These are phyloP conservation scores for Haberlea rhodopensis DNA, from an alignment of 257 asterid species.

Conservation along the genomic window DNA sequence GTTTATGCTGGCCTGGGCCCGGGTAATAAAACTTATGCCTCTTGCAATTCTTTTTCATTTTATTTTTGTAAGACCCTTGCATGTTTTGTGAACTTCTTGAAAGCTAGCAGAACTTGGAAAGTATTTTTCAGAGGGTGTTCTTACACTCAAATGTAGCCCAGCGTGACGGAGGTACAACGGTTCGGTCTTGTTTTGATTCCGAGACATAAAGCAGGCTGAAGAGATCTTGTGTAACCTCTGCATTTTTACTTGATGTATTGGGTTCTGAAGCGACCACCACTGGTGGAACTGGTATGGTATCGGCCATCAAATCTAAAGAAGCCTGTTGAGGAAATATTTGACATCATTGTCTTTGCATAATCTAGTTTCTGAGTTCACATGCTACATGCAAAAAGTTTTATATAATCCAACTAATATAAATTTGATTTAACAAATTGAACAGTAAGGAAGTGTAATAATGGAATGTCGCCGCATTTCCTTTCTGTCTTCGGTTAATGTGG, in stretches of 20 bases:
- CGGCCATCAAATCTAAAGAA: slow-evolving; percentile 55
- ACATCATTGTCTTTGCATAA: slow-evolving; percentile 5
- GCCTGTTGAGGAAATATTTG: slow-evolving; percentile 40
- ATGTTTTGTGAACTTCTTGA: not conserved
- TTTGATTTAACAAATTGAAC: too few relatives aligned
- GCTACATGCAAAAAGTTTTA: not conserved
- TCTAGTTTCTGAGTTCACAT: not conserved
- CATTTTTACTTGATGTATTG: slow-evolving; percentile 31
- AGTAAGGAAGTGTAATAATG: not conserved
- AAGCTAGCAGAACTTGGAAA: slow-evolving; percentile 1
- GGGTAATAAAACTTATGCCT: not conserved
- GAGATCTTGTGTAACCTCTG: slow-evolving; percentile 54
- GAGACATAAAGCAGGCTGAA: slow-evolving; percentile 69
- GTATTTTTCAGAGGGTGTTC: slow-evolving; percentile 24
- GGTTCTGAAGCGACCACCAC: slow-evolving; percentile 18
- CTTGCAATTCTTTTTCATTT: not conserved
- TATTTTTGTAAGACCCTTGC: not conserved
- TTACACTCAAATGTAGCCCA: slow-evolving; percentile 98
- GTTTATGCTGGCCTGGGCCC: too few relatives aligned
- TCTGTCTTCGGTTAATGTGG: not conserved
- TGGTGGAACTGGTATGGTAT: slow-evolving; percentile 34
- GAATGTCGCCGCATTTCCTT: slow-evolving; percentile 11
- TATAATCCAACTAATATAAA: too few relatives aligned
- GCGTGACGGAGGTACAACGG: slow-evolving; percentile 82
- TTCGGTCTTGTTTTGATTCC: slow-evolving; percentile 56